Evolutionary conservation across 2,329 filamentous ascomycete genomes (phyloP), one percentile per base, ranked within the genome.

Genomic region (Epichloe bromicola): DNA sequence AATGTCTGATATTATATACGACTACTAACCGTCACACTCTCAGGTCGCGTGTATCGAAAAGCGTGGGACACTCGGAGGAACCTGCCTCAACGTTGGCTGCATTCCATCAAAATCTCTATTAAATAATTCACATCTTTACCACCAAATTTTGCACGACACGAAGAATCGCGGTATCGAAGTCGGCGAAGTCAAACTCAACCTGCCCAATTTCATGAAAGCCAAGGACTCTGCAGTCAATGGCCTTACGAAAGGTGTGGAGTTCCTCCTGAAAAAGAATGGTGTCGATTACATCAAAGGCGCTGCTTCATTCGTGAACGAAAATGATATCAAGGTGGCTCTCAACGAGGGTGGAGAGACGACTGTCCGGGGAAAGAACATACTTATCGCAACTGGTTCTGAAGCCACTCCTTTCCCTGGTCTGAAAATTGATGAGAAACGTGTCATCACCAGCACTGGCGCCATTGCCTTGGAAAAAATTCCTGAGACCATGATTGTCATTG

Each of bases 51-150:
- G 93, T 74, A 94, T 98, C 74, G 93, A 98, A 75, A 98, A 98
- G 80, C 88, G 93, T 67, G 93, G 93, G 60, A 78, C 82, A 54
- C 83, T 98, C 62, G 93, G 93, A 64, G 93, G 93, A 68, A 98
- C 93, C 64, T 98, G 93, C 77, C 76, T 98, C 65, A 98, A 98
- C 70, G 93, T 98, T 65, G 93, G 93, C 74, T 98, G 93, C 75
- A 98, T 98, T 67, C 93, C 93, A 59, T 98, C 93, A 59, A 98
- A 98, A 75, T 96, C 93, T 56, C 88, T 98, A 61, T 87, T 98
- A 70, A 98, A 97, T 83, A 97, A 97, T 79, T 96, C 93, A 62
- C 89, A 96, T 71, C 80, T 97, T 55, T 97, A 97, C 78, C 91
- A 97, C 76, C 86, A 90, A 73, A 86, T 96, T 65, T 81, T 94